These are phyloP conservation scores for Phaeosphaeriaceae sp. DNA, from an alignment of 2,329 filamentous ascomycete genomes.

Conservation along the genomic window DNA sequence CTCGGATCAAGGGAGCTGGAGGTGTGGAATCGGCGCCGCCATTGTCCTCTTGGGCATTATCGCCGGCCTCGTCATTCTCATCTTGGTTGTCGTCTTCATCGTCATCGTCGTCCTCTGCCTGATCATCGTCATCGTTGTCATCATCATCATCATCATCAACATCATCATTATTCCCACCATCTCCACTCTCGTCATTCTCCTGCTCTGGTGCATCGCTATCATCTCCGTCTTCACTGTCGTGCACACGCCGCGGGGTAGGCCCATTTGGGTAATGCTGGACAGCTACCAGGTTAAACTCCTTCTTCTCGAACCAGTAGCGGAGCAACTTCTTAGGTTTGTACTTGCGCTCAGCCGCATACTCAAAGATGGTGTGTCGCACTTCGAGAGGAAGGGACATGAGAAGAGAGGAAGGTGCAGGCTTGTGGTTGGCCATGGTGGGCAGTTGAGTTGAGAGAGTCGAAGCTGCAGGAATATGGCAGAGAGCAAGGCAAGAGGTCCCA, in stretches of 20 bases:
- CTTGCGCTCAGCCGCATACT: conserved; percentile 21
- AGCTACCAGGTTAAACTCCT: conserved; percentile 28
- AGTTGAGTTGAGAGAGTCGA: not conserved
- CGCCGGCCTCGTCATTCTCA: not conserved
- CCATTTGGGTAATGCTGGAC: conserved; percentile 20
- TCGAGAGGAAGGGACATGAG: conserved; percentile 40
- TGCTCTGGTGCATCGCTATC: conserved; percentile 10
- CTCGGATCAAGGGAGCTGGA: conserved; percentile 16
- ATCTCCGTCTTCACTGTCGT: conserved; percentile 13
- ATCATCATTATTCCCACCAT: conserved; percentile 12
- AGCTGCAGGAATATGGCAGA: too few relatives aligned
- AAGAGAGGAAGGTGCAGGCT: conserved; percentile 3
- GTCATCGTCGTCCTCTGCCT: conserved; percentile 10
- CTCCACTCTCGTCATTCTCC: conserved; percentile 8
- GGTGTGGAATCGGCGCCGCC: conserved; percentile 2
- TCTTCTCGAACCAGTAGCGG: conserved; percentile 45
- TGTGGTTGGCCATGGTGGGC: conserved; percentile 10
- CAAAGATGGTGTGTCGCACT: conserved; percentile 40
- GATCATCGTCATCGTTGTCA: conserved; percentile 11
- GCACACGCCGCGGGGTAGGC: conserved; percentile 10
- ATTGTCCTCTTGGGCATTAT: conserved; percentile 1
- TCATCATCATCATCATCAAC: conserved; percentile 16
- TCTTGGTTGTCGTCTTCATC: conserved; percentile 14
- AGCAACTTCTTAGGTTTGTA: conserved; percentile 33
- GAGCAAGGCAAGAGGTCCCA: too few relatives aligned